These are phyloP conservation scores for Blastomyces parvus DNA, from an alignment of 2,329 filamentous ascomycete species.

Conservation along the genomic window DNA sequence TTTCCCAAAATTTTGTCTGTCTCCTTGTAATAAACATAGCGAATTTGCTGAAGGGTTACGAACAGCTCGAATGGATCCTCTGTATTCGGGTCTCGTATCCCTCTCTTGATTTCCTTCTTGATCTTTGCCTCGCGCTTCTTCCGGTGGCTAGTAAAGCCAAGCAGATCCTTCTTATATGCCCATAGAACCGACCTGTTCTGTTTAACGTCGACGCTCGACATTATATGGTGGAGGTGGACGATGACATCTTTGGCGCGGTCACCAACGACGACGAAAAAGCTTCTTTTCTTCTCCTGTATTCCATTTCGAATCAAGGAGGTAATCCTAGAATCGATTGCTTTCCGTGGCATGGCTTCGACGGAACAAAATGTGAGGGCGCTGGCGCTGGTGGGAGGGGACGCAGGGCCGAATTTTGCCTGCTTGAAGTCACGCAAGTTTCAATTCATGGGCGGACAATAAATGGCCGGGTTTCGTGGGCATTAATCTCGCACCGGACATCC, in stretches of 20 bases:
- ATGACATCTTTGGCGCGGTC: slow-evolving; percentile 94
- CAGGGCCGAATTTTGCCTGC: neutral
- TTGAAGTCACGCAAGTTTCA: neutral
- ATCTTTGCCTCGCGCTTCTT: slow-evolving; percentile 98
- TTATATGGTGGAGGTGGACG: slow-evolving; percentile 87
- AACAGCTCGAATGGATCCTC: slow-evolving; percentile 97
- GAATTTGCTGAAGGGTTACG: slow-evolving; percentile 89
- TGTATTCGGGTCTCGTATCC: slow-evolving; percentile 80
- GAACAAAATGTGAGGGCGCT: neutral
- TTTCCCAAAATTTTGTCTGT: slow-evolving; percentile 98
- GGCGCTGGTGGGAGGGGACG: neutral
- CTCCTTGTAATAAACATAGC: slow-evolving; percentile 99
- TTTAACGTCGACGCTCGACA: slow-evolving; percentile 81
- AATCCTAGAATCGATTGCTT: slow-evolving; percentile 73
- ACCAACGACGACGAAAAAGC: slow-evolving; percentile 94
- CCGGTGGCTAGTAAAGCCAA: slow-evolving; percentile 90
- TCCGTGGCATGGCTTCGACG: slow-evolving; percentile 32
- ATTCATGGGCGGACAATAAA: neutral
- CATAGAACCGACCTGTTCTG: slow-evolving; percentile 94
- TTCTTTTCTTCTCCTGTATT: slow-evolving; percentile 88
- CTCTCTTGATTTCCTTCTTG: slow-evolving; percentile 94
- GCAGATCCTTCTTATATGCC: slow-evolving; percentile 96
- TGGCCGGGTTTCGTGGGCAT: neutral
- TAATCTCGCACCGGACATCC: neutral
- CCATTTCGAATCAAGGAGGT: slow-evolving; percentile 86